Conservation (phyloP, 257 asterid genomes). For the Knoxia roxburghii region DNA sequence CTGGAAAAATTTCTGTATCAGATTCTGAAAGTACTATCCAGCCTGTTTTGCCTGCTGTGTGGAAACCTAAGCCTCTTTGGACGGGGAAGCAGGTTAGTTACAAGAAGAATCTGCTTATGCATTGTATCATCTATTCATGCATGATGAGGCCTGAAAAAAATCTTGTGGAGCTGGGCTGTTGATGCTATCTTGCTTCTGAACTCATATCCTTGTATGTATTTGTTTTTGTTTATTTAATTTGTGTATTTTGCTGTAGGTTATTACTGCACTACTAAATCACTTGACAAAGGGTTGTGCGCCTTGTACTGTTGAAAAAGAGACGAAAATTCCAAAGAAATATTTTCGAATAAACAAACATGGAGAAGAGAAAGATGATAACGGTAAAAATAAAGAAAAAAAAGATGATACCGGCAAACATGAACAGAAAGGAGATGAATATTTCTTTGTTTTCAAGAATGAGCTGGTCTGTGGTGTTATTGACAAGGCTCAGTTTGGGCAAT, state of each 20-base stretch:
- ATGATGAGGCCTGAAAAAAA: constrained; percentile 2
- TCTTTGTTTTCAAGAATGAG: constrained; percentile 89
- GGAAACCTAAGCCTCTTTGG: constrained; percentile 98
- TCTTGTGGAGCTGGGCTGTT: background rate
- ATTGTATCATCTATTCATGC: constrained; percentile 10
- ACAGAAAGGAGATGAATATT: constrained; percentile 19
- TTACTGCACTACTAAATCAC: constrained; percentile 82
- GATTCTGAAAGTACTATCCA: constrained; percentile 57
- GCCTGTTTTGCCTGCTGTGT: constrained; percentile 68
- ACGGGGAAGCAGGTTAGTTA: constrained; percentile 91
- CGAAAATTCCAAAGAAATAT: constrained; percentile 69
- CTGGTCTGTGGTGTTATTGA: constrained; percentile 92
- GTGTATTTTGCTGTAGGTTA: constrained; percentile 45
- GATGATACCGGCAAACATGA: too few species aligned
- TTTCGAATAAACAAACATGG: constrained; percentile 49
- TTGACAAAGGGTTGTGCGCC: constrained; percentile 79
- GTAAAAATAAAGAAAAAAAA: too few species aligned
- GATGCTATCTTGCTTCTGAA: background rate
- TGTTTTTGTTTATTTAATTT: background rate
- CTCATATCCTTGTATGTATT: background rate
- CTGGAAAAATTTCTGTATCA: constrained; percentile 45
- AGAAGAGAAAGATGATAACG: constrained; percentile 73
- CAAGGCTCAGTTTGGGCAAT: constrained; percentile 97
- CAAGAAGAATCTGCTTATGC: constrained; percentile 3
- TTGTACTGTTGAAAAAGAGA: constrained; percentile 73